Conservation (phyloP, 345 rosid genomes). For the Lumnitzera littorea region DNA sequence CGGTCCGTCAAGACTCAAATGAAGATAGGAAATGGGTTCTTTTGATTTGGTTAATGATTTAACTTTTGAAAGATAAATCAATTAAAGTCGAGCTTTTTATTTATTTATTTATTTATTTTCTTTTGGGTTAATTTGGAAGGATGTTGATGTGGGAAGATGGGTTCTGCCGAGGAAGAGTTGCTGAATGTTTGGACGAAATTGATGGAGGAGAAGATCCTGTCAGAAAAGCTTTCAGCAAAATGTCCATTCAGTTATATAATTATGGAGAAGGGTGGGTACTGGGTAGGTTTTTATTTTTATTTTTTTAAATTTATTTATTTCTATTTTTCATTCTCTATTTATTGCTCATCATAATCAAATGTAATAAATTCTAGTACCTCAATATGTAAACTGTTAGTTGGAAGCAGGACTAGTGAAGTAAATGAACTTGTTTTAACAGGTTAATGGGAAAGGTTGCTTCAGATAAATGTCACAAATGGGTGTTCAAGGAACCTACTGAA, state of each 20-base stretch:
- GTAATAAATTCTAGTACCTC: no score
- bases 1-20: not conserved
- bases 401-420: not conserved
- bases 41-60: not conserved
- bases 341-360: not conserved
- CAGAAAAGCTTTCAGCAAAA: conserved; percentile 98
- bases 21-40: not conserved
- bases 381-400: not conserved
- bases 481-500: conserved; percentile 93
- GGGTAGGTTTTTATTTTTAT: conserved; percentile 57
- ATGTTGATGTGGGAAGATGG: conserved; percentile 99
- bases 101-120: not conserved
- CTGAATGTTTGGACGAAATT: conserved; percentile 73
- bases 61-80: not conserved
- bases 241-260: conserved; percentile 99
- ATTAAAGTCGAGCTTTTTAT: not conserved
- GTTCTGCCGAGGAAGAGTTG: conserved; percentile 72
- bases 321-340: not conserved
- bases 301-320: conserved; percentile 10
- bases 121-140: conserved; percentile 32
- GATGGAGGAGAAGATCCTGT: conserved; percentile 86
- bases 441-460: conserved; percentile 99
- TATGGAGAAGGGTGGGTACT: conserved; percentile 99
- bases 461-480: conserved; percentile 99
- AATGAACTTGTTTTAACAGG: conserved; percentile 30